Evolutionary conservation across 768 basidiomycete species (phyloP).

Genomic region (Lentinula guzmanii): DNA sequence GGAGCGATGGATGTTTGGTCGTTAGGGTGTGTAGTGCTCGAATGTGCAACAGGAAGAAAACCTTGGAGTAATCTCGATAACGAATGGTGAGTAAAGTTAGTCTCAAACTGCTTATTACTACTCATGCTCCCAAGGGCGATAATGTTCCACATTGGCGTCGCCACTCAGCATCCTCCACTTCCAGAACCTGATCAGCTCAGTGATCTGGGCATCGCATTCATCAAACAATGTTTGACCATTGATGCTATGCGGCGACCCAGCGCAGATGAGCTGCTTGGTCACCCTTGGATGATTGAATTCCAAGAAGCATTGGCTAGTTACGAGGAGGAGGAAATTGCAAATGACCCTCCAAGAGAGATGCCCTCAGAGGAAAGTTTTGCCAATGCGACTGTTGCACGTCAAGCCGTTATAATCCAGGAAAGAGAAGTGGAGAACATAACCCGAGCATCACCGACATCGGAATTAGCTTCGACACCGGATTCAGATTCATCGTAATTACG

Average conservation of each 20-base stretch:
- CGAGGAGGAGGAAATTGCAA: conserved; percentile 56
- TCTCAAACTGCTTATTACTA: background rate
- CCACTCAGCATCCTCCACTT: conserved; percentile 92
- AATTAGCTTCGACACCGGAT: conserved; percentile 28
- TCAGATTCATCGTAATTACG: background rate
- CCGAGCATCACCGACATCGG: conserved; percentile 43
- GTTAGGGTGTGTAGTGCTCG: conserved; percentile 93
- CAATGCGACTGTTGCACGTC: conserved; percentile 45
- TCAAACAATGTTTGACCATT: conserved; percentile 85
- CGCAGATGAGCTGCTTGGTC: conserved; percentile 78
- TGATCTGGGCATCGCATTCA: conserved; percentile 87
- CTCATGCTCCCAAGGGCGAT: conserved; percentile 69
- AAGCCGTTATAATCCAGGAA: conserved; percentile 51
- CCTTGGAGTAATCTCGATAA: conserved; percentile 99
- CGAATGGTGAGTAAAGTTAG: conserved; percentile 65
- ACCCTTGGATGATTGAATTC: conserved; percentile 87
- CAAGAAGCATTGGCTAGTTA: conserved; percentile 64
- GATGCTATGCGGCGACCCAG: conserved; percentile 80
- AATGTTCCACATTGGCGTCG: conserved; percentile 98
- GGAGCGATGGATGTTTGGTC: conserved; percentile 99
- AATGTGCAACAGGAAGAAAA: conserved; percentile 93
- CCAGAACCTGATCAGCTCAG: conserved; percentile 90
- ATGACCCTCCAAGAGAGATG: conserved; percentile 38
- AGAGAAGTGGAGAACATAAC: conserved; percentile 54
- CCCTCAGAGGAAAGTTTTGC: conserved; percentile 45